Evolutionary conservation across 2,329 filamentous ascomycete genomes (phyloP), one percentile per base, ranked within the genome.

Genomic region (Aspergillus niger): DNA sequence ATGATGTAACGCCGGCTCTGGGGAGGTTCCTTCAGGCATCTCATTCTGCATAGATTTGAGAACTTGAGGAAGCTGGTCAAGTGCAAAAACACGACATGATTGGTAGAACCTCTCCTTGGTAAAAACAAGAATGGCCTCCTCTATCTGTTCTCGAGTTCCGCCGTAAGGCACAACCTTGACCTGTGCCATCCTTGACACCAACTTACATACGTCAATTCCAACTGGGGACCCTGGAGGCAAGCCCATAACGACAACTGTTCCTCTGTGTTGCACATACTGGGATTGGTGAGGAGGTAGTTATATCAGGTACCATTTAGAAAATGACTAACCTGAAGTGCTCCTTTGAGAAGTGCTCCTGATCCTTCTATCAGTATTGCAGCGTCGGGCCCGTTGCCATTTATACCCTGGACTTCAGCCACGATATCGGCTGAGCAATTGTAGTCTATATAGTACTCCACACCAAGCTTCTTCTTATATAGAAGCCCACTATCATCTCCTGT

Each of bases 311-410:
- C 11, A 11, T 10, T 36, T 17, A 10, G 7, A 2, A 13, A 15
- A n/a, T n/a, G 7, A 26, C 54, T 24, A 38, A 49, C 54, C 54
- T 57, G 54, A 50, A 52, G 22, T 36, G 56, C 49, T 3, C 28
- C 17, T 13, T 53, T 49, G 13, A 53, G 50, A 8, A 44, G 28
- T 22, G 39, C 8, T 28, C 44, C 50, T 2, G 26, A 47, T 3
- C 26, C 32, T 15, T 51, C 26, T 10, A 58, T 43, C 17, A 58
- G 8, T 10, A 58, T 24, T 11, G 49, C 49, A 6, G 38, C 56
- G 10, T 58, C 24, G 8, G 49, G 26, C 2, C 56, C 56, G n/a
- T 50, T 15, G 2, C n/a, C 49, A 15, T 26, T 58, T 7, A 53
- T 24, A 17, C 24, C 36, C 24, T 32, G 38, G 7, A 54, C 49